phyloP scores from a whole-genome alignment of 2,329 filamentous ascomycete genomes.

The Stagonosporopsis rhizophila region DNA sequence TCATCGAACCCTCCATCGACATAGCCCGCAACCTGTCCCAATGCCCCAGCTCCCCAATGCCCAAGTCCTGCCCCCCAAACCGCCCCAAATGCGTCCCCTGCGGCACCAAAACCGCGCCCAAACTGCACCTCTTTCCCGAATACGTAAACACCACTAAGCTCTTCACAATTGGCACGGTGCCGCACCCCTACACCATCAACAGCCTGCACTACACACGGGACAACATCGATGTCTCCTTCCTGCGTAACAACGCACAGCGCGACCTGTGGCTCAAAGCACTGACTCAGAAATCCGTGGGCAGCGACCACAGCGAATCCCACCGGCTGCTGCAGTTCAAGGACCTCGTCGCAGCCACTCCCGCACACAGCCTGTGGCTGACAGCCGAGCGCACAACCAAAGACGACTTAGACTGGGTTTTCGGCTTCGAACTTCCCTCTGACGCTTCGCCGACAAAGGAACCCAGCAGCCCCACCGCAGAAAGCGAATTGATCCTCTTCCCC shows the following conservation, averaged over 20 bases:
- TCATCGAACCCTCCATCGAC: constrained; percentile 72
- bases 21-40: constrained; percentile 77
- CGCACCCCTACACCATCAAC: constrained; percentile 87
- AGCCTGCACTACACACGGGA: constrained; percentile 67
- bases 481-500: constrained; percentile 56
- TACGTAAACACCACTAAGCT: constrained; percentile 75
- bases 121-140: constrained; percentile 68
- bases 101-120: constrained; percentile 65
- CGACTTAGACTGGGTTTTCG: constrained; percentile 90
- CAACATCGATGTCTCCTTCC: constrained; percentile 51
- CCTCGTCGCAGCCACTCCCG: constrained; percentile 70
- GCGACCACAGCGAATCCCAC: constrained; percentile 66
- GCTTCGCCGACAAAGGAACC: constrained; percentile 62
- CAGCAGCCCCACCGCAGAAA: constrained; percentile 64
- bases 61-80: constrained; percentile 85
- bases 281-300: constrained; percentile 73
- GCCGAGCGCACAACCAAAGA: constrained; percentile 68
- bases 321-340: constrained; percentile 82
- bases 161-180: constrained; percentile 86
- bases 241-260: constrained; percentile 68
- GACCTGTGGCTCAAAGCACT: constrained; percentile 79
- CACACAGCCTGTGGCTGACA: constrained; percentile 79
- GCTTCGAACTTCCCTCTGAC: constrained; percentile 75
- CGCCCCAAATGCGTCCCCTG: constrained; percentile 76
- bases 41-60: constrained; percentile 76